Evolutionary conservation across 202 grass and related monocot species (phyloP), one percentile per base, ranked within the genome.

Genomic region (Cymbopogon flexuosus): DNA sequence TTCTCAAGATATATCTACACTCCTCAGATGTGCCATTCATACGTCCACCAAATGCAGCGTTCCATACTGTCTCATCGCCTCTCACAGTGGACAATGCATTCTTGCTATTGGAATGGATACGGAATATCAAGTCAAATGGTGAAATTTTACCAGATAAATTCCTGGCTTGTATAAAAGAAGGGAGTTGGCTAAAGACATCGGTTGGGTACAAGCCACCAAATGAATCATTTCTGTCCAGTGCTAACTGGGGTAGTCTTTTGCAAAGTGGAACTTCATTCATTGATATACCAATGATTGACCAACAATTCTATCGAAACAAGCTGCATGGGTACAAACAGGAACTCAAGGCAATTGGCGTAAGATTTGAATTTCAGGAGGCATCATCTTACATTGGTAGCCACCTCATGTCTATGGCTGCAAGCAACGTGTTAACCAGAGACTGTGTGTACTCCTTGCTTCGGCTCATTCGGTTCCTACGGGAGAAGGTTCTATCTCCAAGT

Each of bases 211-310:
- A 84, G 54, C 61, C 93, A 10, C 93, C 93, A 7, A 79, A 71
- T 1, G 78, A 87, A 66, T 93, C 88, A 36, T 97, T 97, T 73
- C 54, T 93, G 3, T 87, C 90, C 8, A 76, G 51, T 1, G 75
- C 66, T 19, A 65, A 37, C 6, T 96, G 90, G 93, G 84, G 88
- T 33, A 81, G 36, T 79, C 79, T 90, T 64, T 82, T 93, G 73
- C 93, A 90, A 76, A 81, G 57, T 51, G 81, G 58, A 11, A 62
- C 80, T 73, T 83, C 82, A 13, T 84, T 80, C 33, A 88, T 93
- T n/a, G 93, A 93, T 62, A 80, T 96, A 85, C 86, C 93, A 21
- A 87, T 96, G 81, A 81, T 96, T 15, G 88, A 96, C 65, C 81
- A 85, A 47, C 49, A 89, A 27, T 85, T 72, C 36, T 93, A 97